phyloP scores from a whole-genome alignment of 345 rosid genomes.

The Pugionium dolabratum region DNA sequence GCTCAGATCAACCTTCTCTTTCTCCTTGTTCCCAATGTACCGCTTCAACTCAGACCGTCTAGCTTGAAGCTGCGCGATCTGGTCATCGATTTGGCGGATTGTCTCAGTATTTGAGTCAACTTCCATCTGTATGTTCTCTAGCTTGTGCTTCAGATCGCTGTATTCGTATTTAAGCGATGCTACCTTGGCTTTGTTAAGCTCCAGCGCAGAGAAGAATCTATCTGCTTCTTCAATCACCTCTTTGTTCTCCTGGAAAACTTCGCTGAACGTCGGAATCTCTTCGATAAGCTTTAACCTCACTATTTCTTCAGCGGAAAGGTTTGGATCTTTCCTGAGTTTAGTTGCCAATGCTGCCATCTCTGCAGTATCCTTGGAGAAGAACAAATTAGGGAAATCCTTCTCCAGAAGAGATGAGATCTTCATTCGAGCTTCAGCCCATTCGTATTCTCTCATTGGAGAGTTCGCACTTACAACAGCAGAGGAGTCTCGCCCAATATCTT shows the following conservation, averaged over 20 bases:
- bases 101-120: slow-evolving; percentile 47
- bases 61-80: slow-evolving; percentile 57
- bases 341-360: slow-evolving; percentile 55
- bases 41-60: slow-evolving; percentile 46
- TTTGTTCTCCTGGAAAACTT: slow-evolving; percentile 59
- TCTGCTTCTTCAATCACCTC: slow-evolving; percentile 50
- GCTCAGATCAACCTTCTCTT: slow-evolving; percentile 45
- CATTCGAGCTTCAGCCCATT: slow-evolving; percentile 57
- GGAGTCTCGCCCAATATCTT: slow-evolving; percentile 29
- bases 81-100: slow-evolving; percentile 57
- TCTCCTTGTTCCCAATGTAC: slow-evolving; percentile 48
- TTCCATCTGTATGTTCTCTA: slow-evolving; percentile 50
- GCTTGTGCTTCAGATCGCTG: slow-evolving; percentile 53
- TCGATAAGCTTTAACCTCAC: slow-evolving; percentile 66
- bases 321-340: slow-evolving; percentile 57
- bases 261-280: slow-evolving; percentile 61
- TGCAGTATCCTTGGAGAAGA: slow-evolving; percentile 46
- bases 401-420: slow-evolving; percentile 57
- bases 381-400: slow-evolving; percentile 54
- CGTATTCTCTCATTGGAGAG: slow-evolving; percentile 45
- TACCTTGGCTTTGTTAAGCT: slow-evolving; percentile 59
- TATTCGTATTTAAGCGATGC: slow-evolving; percentile 58
- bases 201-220: slow-evolving; percentile 48
- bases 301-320: slow-evolving; percentile 58
- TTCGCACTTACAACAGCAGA: slow-evolving; percentile 16